These are phyloP conservation scores for Metarhizium robertsii DNA, from an alignment of 2,329 filamentous ascomycete species.

Conservation along the genomic window DNA sequence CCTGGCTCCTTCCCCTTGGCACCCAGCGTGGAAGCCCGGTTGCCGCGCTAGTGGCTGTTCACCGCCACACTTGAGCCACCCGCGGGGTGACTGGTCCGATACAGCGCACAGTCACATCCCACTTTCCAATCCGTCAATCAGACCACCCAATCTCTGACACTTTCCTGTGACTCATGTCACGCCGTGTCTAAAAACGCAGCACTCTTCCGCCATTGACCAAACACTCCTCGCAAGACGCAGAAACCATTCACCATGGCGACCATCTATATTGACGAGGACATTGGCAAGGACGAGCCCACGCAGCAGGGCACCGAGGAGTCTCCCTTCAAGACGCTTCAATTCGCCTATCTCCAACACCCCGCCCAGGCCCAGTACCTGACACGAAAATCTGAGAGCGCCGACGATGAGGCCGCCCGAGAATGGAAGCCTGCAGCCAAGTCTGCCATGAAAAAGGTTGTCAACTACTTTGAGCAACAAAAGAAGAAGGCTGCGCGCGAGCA, in stretches of 20 bases:
- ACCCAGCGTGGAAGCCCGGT: too few species aligned
- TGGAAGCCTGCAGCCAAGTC: constrained; percentile 14
- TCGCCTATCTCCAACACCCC: constrained; percentile 53
- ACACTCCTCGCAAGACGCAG: constrained; percentile 2
- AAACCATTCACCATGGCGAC: constrained; percentile 18
- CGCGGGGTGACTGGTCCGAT: background rate
- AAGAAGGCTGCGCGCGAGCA: constrained; percentile 13
- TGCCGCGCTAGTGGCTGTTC: background rate
- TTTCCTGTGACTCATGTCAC: background rate
- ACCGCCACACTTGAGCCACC: background rate
- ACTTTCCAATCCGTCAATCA: background rate
- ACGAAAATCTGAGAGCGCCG: constrained; percentile 48
- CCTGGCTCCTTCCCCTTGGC: too few species aligned
- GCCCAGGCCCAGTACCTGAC: constrained; percentile 20
- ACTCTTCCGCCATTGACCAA: background rate
- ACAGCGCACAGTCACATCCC: background rate
- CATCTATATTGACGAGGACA: constrained; percentile 60
- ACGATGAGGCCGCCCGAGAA: constrained; percentile 20
- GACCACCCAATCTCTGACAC: background rate
- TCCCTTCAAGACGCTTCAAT: constrained; percentile 74
- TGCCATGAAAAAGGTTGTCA: constrained; percentile 13
- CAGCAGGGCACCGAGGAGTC: constrained; percentile 59
- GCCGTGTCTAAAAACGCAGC: background rate
- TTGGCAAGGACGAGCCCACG: constrained; percentile 60
- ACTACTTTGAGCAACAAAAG: constrained; percentile 13